Conservation (phyloP, 225 moss, liverwort and hornwort genomes). For the Polytrichum commune region DNA sequence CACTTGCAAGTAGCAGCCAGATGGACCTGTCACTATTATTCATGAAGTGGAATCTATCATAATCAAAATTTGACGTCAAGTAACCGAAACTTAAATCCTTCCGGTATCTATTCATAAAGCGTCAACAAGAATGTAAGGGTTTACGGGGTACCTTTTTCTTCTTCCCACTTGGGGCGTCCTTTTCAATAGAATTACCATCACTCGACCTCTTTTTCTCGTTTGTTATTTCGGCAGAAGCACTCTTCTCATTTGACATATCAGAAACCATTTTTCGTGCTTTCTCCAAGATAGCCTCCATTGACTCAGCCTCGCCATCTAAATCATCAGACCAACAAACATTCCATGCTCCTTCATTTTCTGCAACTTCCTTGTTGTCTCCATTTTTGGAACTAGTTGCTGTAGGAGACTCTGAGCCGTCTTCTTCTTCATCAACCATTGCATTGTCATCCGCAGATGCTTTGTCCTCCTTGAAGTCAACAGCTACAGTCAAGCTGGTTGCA, state of each 20-base stretch:
- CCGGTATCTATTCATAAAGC: too few relatives aligned
- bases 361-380: conserved; percentile 14
- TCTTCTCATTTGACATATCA: conserved; percentile 29
- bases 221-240: conserved; percentile 18
- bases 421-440: conserved; percentile 10
- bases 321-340: conserved; percentile 42
- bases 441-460: conserved; percentile 9
- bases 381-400: conserved; percentile 5
- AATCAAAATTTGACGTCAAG: too few relatives aligned
- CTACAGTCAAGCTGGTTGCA: conserved; percentile 29
- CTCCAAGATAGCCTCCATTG: conserved; percentile 48
- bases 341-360: conserved; percentile 15
- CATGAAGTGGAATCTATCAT: too few relatives aligned
- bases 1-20: too few relatives aligned
- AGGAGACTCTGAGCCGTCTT: conserved; percentile 4
- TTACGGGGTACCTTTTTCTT: conserved; percentile 23
- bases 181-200: conserved; percentile 11
- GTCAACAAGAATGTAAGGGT: too few relatives aligned
- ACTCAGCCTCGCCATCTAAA: conserved; percentile 36
- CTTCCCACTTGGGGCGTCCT: conserved; percentile 21
- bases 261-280: conserved; percentile 60
- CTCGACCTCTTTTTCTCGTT: conserved; percentile 25
- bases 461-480: not conserved
- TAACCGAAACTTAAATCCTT: too few relatives aligned
- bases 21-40: too few relatives aligned